Conservation (phyloP, 1,284 basidiomycete genomes). For the Microbotryum scabiosae region DNA sequence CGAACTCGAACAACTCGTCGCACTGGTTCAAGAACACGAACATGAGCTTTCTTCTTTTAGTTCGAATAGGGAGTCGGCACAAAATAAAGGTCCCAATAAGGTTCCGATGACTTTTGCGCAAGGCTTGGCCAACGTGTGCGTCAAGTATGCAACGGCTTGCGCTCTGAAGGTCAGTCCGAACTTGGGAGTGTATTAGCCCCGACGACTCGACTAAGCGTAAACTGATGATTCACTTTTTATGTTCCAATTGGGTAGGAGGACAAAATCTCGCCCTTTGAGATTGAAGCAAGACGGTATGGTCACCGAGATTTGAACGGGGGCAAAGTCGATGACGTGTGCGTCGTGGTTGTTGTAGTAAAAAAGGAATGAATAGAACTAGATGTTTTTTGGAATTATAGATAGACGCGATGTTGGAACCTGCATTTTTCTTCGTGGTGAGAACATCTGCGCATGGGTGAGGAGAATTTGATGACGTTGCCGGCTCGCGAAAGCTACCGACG, state of each 20-base stretch:
- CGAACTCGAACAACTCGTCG: slow-evolving; percentile 60
- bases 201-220: no score
- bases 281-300: slow-evolving; percentile 36
- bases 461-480: no score
- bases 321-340: slow-evolving; percentile 42
- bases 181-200: not conserved
- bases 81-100: slow-evolving; percentile 29
- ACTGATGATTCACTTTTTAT: slow-evolving; percentile 32
- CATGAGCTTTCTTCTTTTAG: slow-evolving; percentile 11
- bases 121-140: slow-evolving; percentile 59
- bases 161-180: slow-evolving; percentile 48
- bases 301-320: slow-evolving; percentile 42
- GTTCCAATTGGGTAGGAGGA: slow-evolving; percentile 42
- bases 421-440: no score
- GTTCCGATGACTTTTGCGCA: slow-evolving; percentile 48
- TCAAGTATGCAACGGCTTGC: slow-evolving; percentile 58
- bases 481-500: no score
- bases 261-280: slow-evolving; percentile 51
- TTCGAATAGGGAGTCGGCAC: slow-evolving; percentile 1
- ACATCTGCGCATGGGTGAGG: no score
- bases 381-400: no score
- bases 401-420: no score
- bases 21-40: slow-evolving; percentile 50
- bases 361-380: no score
- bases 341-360: no score